Evolutionary conservation across 1,284 basidiomycete genomes (phyloP).

Genomic region (Rugosomyces carneus): DNA sequence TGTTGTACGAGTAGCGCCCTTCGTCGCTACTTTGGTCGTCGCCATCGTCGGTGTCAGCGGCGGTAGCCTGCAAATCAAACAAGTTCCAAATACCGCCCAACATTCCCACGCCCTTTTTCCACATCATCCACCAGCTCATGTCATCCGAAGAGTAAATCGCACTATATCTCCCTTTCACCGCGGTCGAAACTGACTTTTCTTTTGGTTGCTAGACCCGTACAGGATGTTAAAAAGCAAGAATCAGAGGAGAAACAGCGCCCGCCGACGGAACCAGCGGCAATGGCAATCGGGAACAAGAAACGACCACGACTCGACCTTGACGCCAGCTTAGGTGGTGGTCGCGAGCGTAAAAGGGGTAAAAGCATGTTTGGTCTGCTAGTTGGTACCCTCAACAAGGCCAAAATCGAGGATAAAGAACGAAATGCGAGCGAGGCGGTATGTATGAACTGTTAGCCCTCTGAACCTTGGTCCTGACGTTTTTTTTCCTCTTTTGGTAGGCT

Average conservation of each 20-base stretch:
- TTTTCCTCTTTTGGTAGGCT: constrained; percentile 38
- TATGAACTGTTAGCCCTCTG: too few species aligned
- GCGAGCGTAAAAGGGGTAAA: constrained; percentile 74
- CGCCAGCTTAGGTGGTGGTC: constrained; percentile 31
- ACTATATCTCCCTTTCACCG: not conserved
- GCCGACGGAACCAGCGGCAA: constrained; percentile 30
- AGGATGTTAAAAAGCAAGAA: constrained; percentile 27
- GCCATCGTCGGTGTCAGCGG: too few species aligned
- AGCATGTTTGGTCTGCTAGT: constrained; percentile 76
- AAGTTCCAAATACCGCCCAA: too few species aligned
- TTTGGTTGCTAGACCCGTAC: constrained; percentile 23
- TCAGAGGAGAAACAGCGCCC: constrained; percentile 25
- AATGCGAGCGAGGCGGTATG: constrained; percentile 73
- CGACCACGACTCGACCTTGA: constrained; percentile 67
- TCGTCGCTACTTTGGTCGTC: too few species aligned
- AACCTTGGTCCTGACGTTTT: constrained; percentile 1
- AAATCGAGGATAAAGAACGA: constrained; percentile 74
- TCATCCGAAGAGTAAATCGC: constrained; percentile 44
- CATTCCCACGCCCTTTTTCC: constrained; percentile 26
- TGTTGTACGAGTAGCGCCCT: too few species aligned
- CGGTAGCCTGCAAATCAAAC: too few species aligned
- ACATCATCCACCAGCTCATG: constrained; percentile 28
- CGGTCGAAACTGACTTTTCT: not conserved
- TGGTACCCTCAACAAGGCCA: constrained; percentile 76
- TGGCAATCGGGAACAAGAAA: constrained; percentile 38